These are phyloP conservation scores for Cercospora sesami DNA, from an alignment of 2,329 filamentous ascomycete species.

Conservation along the genomic window DNA sequence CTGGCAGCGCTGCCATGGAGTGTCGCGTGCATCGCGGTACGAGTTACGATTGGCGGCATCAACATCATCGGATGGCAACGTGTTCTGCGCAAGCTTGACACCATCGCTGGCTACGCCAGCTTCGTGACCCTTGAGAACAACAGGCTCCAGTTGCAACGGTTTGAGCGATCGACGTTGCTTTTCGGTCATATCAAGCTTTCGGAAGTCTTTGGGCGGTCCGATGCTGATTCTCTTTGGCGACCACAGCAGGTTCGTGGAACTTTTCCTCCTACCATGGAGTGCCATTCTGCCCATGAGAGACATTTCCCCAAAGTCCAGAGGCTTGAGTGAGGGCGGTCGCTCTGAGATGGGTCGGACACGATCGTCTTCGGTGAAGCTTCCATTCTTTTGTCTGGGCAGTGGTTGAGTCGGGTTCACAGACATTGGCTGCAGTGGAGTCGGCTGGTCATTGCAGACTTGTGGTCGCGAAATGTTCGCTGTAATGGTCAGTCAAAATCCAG, in stretches of 20 bases:
- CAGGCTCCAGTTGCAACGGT: slow-evolving; percentile 33
- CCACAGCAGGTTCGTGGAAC: slow-evolving; percentile 23
- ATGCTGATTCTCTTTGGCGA: slow-evolving; percentile 29
- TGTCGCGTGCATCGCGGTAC: slow-evolving; percentile 19
- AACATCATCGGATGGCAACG: neutral
- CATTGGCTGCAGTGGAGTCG: slow-evolving; percentile 26
- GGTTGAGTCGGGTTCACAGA: slow-evolving; percentile 16
- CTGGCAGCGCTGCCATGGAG: slow-evolving; percentile 20
- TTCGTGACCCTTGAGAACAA: slow-evolving; percentile 28
- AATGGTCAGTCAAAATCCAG: neutral
- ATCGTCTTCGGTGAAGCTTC: slow-evolving; percentile 25
- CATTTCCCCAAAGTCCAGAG: slow-evolving; percentile 29
- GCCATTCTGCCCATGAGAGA: slow-evolving; percentile 25
- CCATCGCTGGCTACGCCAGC: slow-evolving; percentile 1
- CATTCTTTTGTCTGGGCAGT: slow-evolving; percentile 9
- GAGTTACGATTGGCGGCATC: slow-evolving; percentile 9
- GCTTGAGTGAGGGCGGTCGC: slow-evolving; percentile 29
- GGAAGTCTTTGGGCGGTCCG: slow-evolving; percentile 30
- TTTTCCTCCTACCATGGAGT: slow-evolving; percentile 22
- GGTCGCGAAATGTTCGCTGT: slow-evolving; percentile 20
- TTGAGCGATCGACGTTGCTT: slow-evolving; percentile 33
- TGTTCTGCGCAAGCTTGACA: neutral
- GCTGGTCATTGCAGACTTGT: slow-evolving; percentile 30
- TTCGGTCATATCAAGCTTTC: slow-evolving; percentile 35
- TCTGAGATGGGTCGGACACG: slow-evolving; percentile 26